These are phyloP conservation scores for Reticulascus tulasneorum DNA, from an alignment of 2,329 filamentous ascomycete species.

Conservation along the genomic window DNA sequence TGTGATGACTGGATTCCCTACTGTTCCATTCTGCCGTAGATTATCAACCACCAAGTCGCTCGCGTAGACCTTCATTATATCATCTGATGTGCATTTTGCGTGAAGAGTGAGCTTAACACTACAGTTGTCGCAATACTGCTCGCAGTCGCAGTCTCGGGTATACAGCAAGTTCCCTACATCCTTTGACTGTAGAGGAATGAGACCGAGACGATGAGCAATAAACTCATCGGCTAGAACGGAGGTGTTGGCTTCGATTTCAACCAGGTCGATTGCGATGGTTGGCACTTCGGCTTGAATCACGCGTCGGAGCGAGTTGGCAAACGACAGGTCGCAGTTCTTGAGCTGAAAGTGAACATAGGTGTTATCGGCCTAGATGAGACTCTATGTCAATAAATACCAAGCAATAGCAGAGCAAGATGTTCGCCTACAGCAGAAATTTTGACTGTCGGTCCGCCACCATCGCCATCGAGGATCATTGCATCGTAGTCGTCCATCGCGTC, in stretches of 20 bases:
- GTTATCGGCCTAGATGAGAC: conserved; percentile 61
- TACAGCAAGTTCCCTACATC: conserved; percentile 81
- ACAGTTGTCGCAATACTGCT: conserved; percentile 90
- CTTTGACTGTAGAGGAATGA: conserved; percentile 82
- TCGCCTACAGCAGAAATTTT: conserved; percentile 55
- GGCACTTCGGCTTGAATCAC: conserved; percentile 91
- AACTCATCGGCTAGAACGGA: conserved; percentile 97
- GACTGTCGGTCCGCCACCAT: conserved; percentile 52
- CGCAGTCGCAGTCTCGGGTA: conserved; percentile 93
- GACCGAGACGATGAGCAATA: conserved; percentile 84
- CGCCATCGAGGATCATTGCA: conserved; percentile 55
- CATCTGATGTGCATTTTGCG: conserved; percentile 78
- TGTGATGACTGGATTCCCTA: conserved; percentile 78
- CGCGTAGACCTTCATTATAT: conserved; percentile 92
- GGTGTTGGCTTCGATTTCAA: conserved; percentile 88
- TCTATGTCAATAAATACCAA: conserved; percentile 5
- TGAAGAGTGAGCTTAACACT: conserved; percentile 80
- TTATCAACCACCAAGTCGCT: conserved; percentile 75
- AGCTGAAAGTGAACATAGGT: conserved; percentile 89
- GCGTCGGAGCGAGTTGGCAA: conserved; percentile 89
- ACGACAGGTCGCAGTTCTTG: conserved; percentile 80
- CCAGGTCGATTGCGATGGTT: conserved; percentile 89
- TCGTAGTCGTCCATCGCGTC: conserved; percentile 55
- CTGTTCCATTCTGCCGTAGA: conserved; percentile 65
- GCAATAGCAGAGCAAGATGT: conserved; percentile 2